Conservation (phyloP, 2,329 filamentous ascomycete genomes). For the Ascochyta viciae-villosae region DNA sequence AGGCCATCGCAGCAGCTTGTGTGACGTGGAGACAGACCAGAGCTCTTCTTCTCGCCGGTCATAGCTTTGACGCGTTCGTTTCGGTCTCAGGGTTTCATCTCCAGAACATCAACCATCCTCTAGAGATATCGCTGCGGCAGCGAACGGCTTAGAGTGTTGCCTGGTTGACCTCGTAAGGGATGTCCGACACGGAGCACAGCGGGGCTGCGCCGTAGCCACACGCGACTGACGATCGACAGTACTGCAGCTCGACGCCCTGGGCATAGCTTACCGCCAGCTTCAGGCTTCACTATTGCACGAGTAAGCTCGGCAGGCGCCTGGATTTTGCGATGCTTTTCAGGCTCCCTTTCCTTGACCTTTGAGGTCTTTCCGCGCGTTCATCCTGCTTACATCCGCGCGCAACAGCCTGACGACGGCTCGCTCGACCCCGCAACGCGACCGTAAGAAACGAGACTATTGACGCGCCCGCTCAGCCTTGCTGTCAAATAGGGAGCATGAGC, state of each 20-base stretch:
- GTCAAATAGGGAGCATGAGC: slow-evolving; percentile 25
- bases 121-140: not conserved
- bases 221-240: slow-evolving; percentile 25
- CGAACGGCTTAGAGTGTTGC: slow-evolving; percentile 5
- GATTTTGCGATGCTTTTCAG: slow-evolving; percentile 36
- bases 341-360: slow-evolving; percentile 38
- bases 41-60: slow-evolving; percentile 40
- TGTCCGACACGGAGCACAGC: slow-evolving; percentile 10
- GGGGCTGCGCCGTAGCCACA: slow-evolving; percentile 15
- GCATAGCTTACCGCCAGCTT: slow-evolving; percentile 13
- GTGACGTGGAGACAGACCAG: slow-evolving; percentile 31
- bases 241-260: slow-evolving; percentile 24
- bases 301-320: slow-evolving; percentile 32
- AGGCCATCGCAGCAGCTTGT: not conserved
- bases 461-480: not conserved
- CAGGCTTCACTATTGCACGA: slow-evolving; percentile 35
- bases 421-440: slow-evolving; percentile 25
- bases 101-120: slow-evolving; percentile 19
- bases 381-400: slow-evolving; percentile 2
- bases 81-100: slow-evolving; percentile 23
- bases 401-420: slow-evolving; percentile 1
- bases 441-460: not conserved
- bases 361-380: slow-evolving; percentile 18
- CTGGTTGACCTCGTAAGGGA: slow-evolving; percentile 10
- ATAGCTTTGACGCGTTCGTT: slow-evolving; percentile 27